Evolutionary conservation across 495 filamentous ascomycete genomes (phyloP).

Genomic region (Amniculicola lignicola): DNA sequence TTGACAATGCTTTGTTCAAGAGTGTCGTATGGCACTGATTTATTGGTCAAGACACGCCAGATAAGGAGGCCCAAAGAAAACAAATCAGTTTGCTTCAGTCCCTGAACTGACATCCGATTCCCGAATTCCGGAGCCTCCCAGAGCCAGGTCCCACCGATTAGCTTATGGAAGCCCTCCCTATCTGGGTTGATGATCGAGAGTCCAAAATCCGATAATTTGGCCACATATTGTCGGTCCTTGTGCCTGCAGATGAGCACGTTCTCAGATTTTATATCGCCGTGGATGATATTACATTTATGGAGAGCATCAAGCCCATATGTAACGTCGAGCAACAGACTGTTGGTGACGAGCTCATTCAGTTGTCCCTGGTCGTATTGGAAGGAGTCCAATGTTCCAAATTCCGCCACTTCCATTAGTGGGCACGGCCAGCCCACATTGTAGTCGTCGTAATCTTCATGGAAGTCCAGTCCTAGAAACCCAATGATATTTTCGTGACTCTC

Average conservation of each 20-base stretch:
- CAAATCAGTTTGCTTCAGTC: slow-evolving; percentile 5
- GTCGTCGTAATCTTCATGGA: slow-evolving; percentile 9
- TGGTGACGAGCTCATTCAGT: not conserved
- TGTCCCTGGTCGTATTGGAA: not conserved
- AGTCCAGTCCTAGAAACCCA: slow-evolving; percentile 5
- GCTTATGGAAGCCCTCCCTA: not conserved
- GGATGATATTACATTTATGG: slow-evolving; percentile 10
- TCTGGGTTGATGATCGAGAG: slow-evolving; percentile 1
- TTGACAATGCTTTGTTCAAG: not conserved
- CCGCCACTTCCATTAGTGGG: not conserved
- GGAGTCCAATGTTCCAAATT: slow-evolving; percentile 6
- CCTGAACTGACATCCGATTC: not conserved
- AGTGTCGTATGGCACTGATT: not conserved
- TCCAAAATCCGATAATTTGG: slow-evolving; percentile 9
- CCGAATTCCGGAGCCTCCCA: slow-evolving; percentile 3
- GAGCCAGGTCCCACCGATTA: not conserved
- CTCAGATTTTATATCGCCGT: slow-evolving; percentile 11
- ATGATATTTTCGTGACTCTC: slow-evolving; percentile 4
- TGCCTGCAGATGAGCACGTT: slow-evolving; percentile 7
- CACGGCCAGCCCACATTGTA: not conserved
- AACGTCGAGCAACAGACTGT: not conserved
- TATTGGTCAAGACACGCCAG: slow-evolving; percentile 4
- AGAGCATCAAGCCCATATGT: not conserved
- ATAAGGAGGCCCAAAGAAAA: slow-evolving; percentile 5
- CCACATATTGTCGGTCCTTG: not conserved